Base-by-base conservation (phyloP, 78 protist species). In the Dictyostelium capitatum region DNA sequence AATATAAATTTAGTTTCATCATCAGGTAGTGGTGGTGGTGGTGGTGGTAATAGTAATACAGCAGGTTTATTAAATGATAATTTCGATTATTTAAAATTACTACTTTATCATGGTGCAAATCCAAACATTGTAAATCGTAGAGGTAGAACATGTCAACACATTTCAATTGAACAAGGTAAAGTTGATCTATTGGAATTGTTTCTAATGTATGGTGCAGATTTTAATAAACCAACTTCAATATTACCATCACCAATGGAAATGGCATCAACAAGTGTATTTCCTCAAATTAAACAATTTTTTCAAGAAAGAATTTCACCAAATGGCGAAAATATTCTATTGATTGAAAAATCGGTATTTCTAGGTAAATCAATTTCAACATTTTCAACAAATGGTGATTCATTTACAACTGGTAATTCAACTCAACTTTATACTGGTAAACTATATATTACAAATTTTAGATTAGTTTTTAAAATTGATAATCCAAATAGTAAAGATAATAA, bases 61-160 rank as follows among this genome's bases (percentile, higher is more conserved):
- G 43, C 43, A 37, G 43, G 43, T 37, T 30, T 67, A 43, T 67
- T 67, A 67, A 67, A 48, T 30, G 77, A 56, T 56, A 85, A 75
- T 75, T 28, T 56, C 2, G 92, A 85, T n/a, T 62, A 59, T 2
- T 20, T 85, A 25, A 73, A 75, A 30, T 28, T 85, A 53, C 59
- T 85, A 43, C 47, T 85, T 6, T 64, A 46, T 32, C 30, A 75
- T 62, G 92, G 92, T 20, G 92, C 92, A 6, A 85, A 85, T 75
- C 92, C 92, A 85, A 85, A 85, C 20, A 75, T 85, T 46, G 19
- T 46, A 7, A 75, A 85, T 48, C 74, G 28, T 28, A 14, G 83
- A 67, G 92, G 92, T 37, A 85, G 65, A 37, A 85, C 92, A 72
- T 75, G 83, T 59, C 57, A 73, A 75, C 92, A 85, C 20, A 19